Evolutionary conservation across 192 early-diverging fungal genomes (phyloP), one percentile per base, ranked within the genome.

Genomic region (Rhizophagus sp.): DNA sequence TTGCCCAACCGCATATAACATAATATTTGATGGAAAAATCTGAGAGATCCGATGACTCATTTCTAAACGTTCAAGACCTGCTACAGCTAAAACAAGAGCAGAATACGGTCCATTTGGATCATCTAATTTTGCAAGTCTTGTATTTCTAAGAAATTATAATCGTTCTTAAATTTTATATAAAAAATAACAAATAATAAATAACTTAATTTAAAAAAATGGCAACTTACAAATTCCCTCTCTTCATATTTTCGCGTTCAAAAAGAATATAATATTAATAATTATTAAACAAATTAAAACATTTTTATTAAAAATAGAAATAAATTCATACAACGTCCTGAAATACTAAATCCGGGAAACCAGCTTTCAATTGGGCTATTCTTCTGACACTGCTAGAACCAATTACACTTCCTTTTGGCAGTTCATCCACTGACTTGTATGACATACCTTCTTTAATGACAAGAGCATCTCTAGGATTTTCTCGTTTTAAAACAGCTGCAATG

Each of bases 381-480:
- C 97, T 88, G 17, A 97, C 93, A 66, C 93, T 95, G 81, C 95
- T 94, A 0, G 97, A 96, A 50, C 97, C 97, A 34, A 99, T 86
- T 3, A 95, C 90, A 83, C 91, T 90, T 13, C 93, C 95, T 1
- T 76, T 62, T 0, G 94, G 93, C 70, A 99, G 85, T 24, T 90
- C 88, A 19, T 86, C 87, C 25, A 99, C 81, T 9, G 77, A 85
- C 62, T 85, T 83, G 27, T 75, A 81, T 27, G 80, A 79, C 4
- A 81, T 70, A 13, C 80, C 81, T 4, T 62, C 30, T n/a, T 83
- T 88, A 85, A 96, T 87, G 47, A 97, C 90, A 24, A 99, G 85
- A 25, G 92, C 95, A 87, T 99, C 97, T 52, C 95, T 84, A 2
- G 97, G 95, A 83, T 99, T 93, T 76, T 95, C 96, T n/a, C 97